phyloP scores from a whole-genome alignment of 108 stramenopile genomes.

The Cyclotella cryptica region DNA sequence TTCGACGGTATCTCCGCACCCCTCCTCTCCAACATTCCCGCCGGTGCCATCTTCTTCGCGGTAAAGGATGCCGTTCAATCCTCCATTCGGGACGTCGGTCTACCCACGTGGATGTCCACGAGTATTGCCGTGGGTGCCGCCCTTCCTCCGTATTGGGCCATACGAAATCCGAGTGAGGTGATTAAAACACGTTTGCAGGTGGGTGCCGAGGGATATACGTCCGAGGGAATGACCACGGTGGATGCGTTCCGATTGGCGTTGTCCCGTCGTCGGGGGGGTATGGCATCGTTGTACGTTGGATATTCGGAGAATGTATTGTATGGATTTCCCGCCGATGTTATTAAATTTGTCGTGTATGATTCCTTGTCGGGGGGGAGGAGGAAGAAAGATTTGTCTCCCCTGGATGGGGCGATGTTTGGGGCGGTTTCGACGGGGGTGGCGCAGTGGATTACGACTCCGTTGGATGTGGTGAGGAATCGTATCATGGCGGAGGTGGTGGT shows the following conservation, averaged over 20 bases:
- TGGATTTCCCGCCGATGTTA: conserved; percentile 80
- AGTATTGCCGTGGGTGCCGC: conserved; percentile 72
- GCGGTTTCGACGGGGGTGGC: conserved; percentile 75
- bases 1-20: conserved; percentile 68
- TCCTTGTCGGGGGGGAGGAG: conserved; percentile 55
- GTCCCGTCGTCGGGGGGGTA: conserved; percentile 2
- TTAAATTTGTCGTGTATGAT: conserved; percentile 85
- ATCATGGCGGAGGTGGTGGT: conserved; percentile 76
- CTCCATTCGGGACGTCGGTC: conserved; percentile 39
- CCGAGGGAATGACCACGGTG: conserved; percentile 53
- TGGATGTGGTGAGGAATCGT: conserved; percentile 84
- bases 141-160: conserved; percentile 76
- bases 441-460: conserved; percentile 77
- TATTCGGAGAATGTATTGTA: conserved; percentile 87
- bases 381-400: conserved; percentile 55
- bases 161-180: conserved; percentile 87
- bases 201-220: conserved; percentile 61
- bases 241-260: conserved; percentile 57
- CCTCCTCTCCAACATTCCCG: conserved; percentile 78
- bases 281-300: conserved; percentile 60
- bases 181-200: conserved; percentile 85
- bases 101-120: conserved; percentile 67
- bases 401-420: conserved; percentile 72
- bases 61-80: conserved; percentile 79
- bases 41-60: conserved; percentile 82